Evolutionary conservation across 805 yeast genomes (phyloP).

Genomic region (Starmerella sp.): DNA sequence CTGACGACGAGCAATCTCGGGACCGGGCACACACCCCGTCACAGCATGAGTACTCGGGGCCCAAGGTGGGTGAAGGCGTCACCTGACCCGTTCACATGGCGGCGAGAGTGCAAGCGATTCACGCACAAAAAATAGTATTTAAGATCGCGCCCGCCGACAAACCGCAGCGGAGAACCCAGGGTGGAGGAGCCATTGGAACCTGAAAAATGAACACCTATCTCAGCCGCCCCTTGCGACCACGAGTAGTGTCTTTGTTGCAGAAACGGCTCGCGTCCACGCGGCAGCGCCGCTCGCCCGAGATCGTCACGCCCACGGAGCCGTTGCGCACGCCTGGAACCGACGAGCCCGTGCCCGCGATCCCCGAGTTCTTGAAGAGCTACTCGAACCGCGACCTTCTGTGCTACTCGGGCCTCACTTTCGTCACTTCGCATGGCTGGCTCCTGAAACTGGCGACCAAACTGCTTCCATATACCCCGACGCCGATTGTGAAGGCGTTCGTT

Average conservation of each 20-base stretch:
- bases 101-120: neutral
- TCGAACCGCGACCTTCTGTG: conserved; percentile 23
- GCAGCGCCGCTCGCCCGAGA: conserved; percentile 20
- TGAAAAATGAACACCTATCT: neutral
- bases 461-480: conserved; percentile 43
- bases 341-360: conserved; percentile 5
- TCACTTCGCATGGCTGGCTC: conserved; percentile 28
- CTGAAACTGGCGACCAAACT: conserved; percentile 26
- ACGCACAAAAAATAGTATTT: neutral
- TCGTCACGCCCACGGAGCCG: conserved; percentile 8
- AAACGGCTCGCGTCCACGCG: conserved; percentile 20
- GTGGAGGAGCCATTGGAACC: conserved; percentile 1
- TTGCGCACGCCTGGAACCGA: neutral
- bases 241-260: neutral
- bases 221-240: neutral
- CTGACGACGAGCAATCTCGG: neutral
- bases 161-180: neutral
- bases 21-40: neutral
- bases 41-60: neutral
- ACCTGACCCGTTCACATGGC: neutral
- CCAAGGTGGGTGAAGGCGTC: neutral
- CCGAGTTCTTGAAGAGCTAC: conserved; percentile 24
- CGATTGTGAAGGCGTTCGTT: conserved; percentile 56
- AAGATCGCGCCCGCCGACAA: neutral
- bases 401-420: conserved; percentile 26